Percentiles rank a stretch among this genome's conserved stretches.
Conservation (phyloP, 2,329 filamentous ascomycete species). For the Talaromyces sp. region DNA sequence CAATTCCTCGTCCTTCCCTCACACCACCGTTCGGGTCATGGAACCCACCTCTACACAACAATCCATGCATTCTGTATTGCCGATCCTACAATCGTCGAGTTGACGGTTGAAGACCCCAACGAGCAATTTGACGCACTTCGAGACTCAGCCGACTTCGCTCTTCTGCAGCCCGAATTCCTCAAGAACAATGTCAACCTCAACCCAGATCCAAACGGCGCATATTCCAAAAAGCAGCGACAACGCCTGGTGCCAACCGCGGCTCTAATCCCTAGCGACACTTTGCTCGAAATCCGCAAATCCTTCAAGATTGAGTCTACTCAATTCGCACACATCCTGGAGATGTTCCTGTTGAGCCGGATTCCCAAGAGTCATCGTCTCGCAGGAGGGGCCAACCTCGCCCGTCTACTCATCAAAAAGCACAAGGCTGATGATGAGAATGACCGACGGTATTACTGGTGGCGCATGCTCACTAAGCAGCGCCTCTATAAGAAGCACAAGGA, state of each 20-base stretch:
- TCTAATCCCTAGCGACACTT: constrained; percentile 55
- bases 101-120: constrained; percentile 92
- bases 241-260: constrained; percentile 53
- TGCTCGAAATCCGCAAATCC: constrained; percentile 53
- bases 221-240: constrained; percentile 40
- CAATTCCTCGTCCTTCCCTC: constrained; percentile 91
- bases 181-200: constrained; percentile 54
- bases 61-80: constrained; percentile 73
- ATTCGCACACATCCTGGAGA: constrained; percentile 64
- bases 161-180: constrained; percentile 55
- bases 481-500: constrained; percentile 65
- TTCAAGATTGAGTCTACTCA: constrained; percentile 64
- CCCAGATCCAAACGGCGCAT: constrained; percentile 41
- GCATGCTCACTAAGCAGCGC: constrained; percentile 64
- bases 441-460: constrained; percentile 66
- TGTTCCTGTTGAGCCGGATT: constrained; percentile 63
- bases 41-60: constrained; percentile 75
- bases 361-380: constrained; percentile 51
- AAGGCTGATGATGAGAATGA: constrained; percentile 57
- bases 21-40: constrained; percentile 80
- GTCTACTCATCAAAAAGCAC: constrained; percentile 51
- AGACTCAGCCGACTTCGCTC: constrained; percentile 62
- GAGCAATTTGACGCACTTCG: constrained; percentile 68
- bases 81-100: constrained; percentile 71
- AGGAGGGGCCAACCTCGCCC: constrained; percentile 54